phyloP scores from a whole-genome alignment of 768 basidiomycete genomes.

The Russula dissimulans region DNA sequence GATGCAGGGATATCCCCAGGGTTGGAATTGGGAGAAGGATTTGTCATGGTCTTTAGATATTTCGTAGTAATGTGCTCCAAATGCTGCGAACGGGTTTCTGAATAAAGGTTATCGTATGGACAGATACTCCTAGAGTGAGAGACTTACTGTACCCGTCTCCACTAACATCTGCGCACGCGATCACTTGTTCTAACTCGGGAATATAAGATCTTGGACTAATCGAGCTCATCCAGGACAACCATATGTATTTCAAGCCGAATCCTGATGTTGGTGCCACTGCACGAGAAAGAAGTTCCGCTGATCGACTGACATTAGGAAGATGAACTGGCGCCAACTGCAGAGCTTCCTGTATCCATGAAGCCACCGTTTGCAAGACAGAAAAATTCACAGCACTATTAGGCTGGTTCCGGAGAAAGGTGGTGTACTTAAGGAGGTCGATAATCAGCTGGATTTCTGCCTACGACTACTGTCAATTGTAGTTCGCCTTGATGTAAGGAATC shows the following conservation, averaged over 20 bases:
- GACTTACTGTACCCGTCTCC: not conserved
- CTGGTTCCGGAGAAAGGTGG: not conserved
- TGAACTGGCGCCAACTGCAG: conserved; percentile 29
- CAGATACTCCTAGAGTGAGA: not conserved
- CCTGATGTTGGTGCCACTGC: conserved; percentile 58
- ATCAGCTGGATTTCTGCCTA: conserved; percentile 13
- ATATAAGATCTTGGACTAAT: not conserved
- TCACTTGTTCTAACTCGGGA: not conserved
- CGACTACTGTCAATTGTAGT: not conserved
- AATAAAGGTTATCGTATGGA: not conserved
- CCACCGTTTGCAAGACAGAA: conserved; percentile 53
- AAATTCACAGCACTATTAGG: conserved; percentile 27
- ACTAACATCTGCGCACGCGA: not conserved
- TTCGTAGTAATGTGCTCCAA: not conserved
- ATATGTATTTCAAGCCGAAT: conserved; percentile 60
- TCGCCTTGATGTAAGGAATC: too few species aligned
- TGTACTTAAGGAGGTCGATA: conserved; percentile 13
- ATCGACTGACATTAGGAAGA: conserved; percentile 28
- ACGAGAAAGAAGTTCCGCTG: conserved; percentile 35
- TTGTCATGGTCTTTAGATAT: not conserved
- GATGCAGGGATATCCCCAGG: not conserved
- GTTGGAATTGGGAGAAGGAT: not conserved
- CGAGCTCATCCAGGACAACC: conserved; percentile 39
- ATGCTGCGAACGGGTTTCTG: not conserved
- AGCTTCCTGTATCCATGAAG: conserved; percentile 36